Evolutionary conservation across 805 yeast species (phyloP).

Genomic region (Candida broadrunensis): DNA sequence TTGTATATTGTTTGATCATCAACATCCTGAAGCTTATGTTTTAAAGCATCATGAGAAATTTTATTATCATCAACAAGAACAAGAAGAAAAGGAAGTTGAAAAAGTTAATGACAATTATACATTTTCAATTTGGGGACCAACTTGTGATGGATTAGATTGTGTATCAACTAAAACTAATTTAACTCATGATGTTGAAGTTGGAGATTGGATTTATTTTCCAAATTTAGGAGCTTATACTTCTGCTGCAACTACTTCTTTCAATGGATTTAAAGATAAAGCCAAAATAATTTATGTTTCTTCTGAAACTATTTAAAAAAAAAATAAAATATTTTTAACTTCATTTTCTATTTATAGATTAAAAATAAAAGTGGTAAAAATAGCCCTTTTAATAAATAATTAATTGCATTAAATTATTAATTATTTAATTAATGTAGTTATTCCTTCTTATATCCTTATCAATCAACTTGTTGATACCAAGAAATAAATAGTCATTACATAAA

Average conservation of each 20-base stretch:
- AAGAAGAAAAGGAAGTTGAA: slow-evolving; percentile 13
- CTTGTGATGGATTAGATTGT: slow-evolving; percentile 95
- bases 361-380: not conserved
- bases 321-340: not conserved
- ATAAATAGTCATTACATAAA: too few species aligned
- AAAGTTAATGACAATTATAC: slow-evolving; percentile 18
- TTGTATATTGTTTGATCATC: slow-evolving; percentile 92
- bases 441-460: too few species aligned
- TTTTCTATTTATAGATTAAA: not conserved
- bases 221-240: slow-evolving; percentile 89
- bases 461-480: too few species aligned
- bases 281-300: slow-evolving; percentile 57
- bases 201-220: slow-evolving; percentile 90
- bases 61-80: slow-evolving; percentile 24
- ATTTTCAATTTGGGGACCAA: slow-evolving; percentile 95
- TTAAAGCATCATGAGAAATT: slow-evolving; percentile 53
- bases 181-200: slow-evolving; percentile 63
- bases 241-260: slow-evolving; percentile 89
- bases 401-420: too few species aligned
- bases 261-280: slow-evolving; percentile 72
- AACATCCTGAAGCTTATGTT: slow-evolving; percentile 67
- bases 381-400: too few species aligned
- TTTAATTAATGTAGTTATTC: too few species aligned
- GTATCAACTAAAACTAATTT: slow-evolving; percentile 53
- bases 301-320: not conserved